Base-by-base conservation (phyloP, 768 basidiomycete species). In the Exsudoporus frostii region DNA sequence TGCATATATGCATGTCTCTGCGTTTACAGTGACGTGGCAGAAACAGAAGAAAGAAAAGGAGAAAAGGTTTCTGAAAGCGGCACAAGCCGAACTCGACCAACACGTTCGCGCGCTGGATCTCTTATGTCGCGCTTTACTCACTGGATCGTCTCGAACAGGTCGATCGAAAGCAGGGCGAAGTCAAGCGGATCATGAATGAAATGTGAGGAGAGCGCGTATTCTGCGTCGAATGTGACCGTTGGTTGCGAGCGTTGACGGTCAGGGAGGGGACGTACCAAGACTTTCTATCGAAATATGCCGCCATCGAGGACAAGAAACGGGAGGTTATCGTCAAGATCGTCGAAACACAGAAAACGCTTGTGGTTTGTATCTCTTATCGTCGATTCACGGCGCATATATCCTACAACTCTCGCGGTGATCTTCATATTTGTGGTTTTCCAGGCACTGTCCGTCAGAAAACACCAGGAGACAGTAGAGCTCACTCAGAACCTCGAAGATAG, bases 1-100 rank as follows among this genome's bases (percentile, higher is more conserved):
- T 29, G 36, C 37, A 51, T 51, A 24, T n/a, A 36, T 37, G 50
- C 48, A 17, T 19, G 29, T 20, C 15, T 22, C 6, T 32, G 20
- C 33, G 3, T 1, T 19, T 13, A 27, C 45, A 71, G 68, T 66
- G 37, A 59, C 70, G 8, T 71, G 70, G 70, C 61, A 70, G 44
- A 70, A 63, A 55, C 65, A 71, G n/a, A 61, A 58, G 25, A 56
- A 24, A 34, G 62, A 62, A 45, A 69, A 61, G 25, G 60, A 70
- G 33, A 45, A 19, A 37, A 65, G 44, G 50, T 57, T 68, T 27
- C 6, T 70, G 22, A 65, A 57, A 33, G 36, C 48, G 3, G 54
- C 60, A 0, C 59, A 63, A 43, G 56, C 60, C 22, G 60, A 71
- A 42, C 58, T 70, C n/a, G 50, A 71, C 25, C 29, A 56, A 50